A percentile compares a stretch with the other conserved stretches of the same genome.
These are phyloP conservation scores for Leccinum subtestaceum DNA, from an alignment of 768 basidiomycete species.

Conservation along the genomic window DNA sequence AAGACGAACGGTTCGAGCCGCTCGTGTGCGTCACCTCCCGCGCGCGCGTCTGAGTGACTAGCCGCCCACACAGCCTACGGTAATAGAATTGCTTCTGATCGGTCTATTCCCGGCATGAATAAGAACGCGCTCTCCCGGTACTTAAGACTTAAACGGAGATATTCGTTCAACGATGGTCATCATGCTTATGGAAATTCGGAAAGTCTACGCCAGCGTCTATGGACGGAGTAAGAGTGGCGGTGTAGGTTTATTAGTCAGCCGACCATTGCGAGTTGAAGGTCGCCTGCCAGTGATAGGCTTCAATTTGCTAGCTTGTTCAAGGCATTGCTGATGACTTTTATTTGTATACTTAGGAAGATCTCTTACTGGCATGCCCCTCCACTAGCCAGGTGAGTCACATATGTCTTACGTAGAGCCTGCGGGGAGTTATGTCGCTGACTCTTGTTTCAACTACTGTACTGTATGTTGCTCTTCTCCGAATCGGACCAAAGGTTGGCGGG, in stretches of 20 bases:
- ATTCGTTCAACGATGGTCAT: neutral
- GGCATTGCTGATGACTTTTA: neutral
- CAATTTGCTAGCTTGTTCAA: neutral
- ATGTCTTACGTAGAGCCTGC: neutral
- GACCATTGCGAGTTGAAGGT: too few species aligned
- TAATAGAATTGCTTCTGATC: neutral
- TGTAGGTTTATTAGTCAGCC: neutral
- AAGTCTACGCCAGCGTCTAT: too few species aligned
- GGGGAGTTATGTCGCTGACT: neutral
- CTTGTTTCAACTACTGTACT: neutral
- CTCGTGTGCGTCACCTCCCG: neutral
- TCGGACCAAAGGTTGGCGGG: neutral
- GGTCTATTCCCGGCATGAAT: neutral
- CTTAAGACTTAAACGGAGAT: neutral
- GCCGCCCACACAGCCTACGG: neutral
- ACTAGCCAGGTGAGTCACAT: neutral
- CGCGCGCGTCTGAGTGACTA: neutral
- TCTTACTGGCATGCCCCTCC: neutral
- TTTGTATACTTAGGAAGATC: neutral
- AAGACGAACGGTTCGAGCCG: neutral
- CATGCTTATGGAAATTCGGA: neutral
- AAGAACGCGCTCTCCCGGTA: neutral
- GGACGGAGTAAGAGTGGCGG: neutral
- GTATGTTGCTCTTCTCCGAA: neutral
- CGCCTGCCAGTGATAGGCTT: too few species aligned